These are phyloP conservation scores for Saturnispora quitensis DNA, from an alignment of 805 yeast species.

Conservation along the genomic window DNA sequence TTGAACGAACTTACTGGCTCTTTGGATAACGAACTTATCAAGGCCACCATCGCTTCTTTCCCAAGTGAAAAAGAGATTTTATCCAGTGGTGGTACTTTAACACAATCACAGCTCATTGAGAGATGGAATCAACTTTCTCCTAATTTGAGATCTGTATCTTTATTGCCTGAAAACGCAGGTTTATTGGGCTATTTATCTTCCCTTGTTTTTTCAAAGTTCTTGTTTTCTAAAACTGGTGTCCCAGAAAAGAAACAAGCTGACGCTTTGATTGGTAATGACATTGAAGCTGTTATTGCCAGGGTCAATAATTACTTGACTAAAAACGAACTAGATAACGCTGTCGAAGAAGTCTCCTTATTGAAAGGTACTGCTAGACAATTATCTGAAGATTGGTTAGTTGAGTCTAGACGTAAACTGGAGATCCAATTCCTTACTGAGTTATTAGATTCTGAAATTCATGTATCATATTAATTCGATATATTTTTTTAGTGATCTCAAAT, in stretches of 20 bases:
- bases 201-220: conserved; percentile 59
- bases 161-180: conserved; percentile 94
- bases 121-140: conserved; percentile 77
- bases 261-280: conserved; percentile 52
- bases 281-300: conserved; percentile 82
- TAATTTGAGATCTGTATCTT: conserved; percentile 79
- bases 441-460: conserved; percentile 56
- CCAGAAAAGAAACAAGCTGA: conserved; percentile 34
- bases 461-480: conserved; percentile 12
- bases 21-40: conserved; percentile 28
- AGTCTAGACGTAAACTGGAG: conserved; percentile 84
- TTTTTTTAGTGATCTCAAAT: background rate
- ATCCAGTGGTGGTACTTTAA: conserved; percentile 50
- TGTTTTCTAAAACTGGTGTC: conserved; percentile 70
- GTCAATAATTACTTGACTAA: conserved; percentile 66
- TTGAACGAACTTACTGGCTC: conserved; percentile 30
- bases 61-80: conserved; percentile 34
- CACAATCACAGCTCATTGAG: conserved; percentile 66
- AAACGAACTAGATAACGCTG: conserved; percentile 78
- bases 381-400: conserved; percentile 86
- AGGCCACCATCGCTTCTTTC: conserved; percentile 37
- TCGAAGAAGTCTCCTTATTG: conserved; percentile 81
- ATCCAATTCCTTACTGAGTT: conserved; percentile 69
- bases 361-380: conserved; percentile 90
- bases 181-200: conserved; percentile 86